Conservation (phyloP, 2,329 filamentous ascomycete genomes). For the Ceratocystis papillata region DNA sequence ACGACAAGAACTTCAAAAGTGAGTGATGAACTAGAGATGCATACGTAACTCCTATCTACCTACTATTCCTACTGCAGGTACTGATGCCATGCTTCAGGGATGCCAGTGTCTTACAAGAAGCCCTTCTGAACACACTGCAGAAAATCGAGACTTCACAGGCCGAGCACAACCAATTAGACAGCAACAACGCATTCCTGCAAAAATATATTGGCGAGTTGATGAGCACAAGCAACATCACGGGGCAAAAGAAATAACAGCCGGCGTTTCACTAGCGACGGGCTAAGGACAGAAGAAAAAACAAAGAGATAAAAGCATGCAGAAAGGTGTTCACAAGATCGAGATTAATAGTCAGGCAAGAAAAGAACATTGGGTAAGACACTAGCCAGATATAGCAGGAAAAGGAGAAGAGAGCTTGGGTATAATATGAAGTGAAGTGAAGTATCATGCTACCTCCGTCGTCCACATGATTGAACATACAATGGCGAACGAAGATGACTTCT, state of each 20-base stretch:
- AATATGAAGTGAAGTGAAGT: background rate
- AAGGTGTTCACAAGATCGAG: background rate
- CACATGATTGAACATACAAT: background rate
- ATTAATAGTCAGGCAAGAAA: background rate
- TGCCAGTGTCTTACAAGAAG: conserved; percentile 78
- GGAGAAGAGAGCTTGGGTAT: background rate
- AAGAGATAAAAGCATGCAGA: background rate
- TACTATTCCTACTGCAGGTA: background rate
- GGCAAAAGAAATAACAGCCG: conserved; percentile 43
- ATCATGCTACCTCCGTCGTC: background rate
- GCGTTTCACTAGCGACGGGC: background rate
- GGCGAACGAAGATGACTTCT: background rate
- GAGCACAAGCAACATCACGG: conserved; percentile 66
- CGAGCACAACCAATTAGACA: conserved; percentile 93
- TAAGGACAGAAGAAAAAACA: background rate
- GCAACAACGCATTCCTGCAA: conserved; percentile 91
- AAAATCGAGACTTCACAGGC: conserved; percentile 88
- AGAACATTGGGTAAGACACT: background rate
- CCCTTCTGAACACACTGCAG: conserved; percentile 78
- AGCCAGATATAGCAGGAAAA: background rate
- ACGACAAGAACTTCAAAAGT: background rate
- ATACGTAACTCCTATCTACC: background rate
- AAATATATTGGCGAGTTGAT: conserved; percentile 97
- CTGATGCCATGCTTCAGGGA: conserved; percentile 47
- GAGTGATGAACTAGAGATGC: background rate